Percentiles rank a stretch among this genome's conserved stretches.
phyloP scores from a whole-genome alignment of 2,329 filamentous ascomycete genomes.

The Cytospora leucostoma region DNA sequence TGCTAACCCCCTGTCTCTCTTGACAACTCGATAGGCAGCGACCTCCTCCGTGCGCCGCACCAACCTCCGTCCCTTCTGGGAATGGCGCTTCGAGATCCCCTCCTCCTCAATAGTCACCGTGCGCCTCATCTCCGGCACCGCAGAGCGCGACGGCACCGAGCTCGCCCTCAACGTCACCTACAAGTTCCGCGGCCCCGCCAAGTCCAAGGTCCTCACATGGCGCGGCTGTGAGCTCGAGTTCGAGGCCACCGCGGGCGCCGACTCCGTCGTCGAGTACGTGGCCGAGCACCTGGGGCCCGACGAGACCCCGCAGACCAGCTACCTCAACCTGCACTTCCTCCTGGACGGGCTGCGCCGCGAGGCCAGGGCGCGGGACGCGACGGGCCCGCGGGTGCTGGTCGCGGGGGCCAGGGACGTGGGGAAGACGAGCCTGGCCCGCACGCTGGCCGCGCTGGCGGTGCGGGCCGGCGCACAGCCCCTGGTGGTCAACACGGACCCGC shows the following conservation, averaged over 20 bases:
- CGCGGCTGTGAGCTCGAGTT: conserved; percentile 86
- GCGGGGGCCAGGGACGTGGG: conserved; percentile 77
- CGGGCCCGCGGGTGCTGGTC: conserved; percentile 79
- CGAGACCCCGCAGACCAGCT: conserved; percentile 78
- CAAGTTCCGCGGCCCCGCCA: conserved; percentile 71
- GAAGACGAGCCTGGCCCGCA: conserved; percentile 80
- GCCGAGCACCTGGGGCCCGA: conserved; percentile 68
- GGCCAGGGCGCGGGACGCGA: conserved; percentile 48
- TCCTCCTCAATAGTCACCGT: conserved; percentile 46
- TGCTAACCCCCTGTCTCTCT: neutral
- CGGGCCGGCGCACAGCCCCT: conserved; percentile 73
- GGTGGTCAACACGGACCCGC: conserved; percentile 81
- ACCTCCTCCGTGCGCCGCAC: conserved; percentile 48
- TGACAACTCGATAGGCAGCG: conserved; percentile 34
- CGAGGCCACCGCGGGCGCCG: conserved; percentile 57
- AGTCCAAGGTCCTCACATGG: conserved; percentile 90
- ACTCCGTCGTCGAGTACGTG: conserved; percentile 53
- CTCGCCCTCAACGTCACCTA: conserved; percentile 80
- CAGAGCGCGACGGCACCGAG: conserved; percentile 94
- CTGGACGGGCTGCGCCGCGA: conserved; percentile 69
- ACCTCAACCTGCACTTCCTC: conserved; percentile 85
- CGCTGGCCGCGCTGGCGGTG: conserved; percentile 77
- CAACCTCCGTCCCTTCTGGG: conserved; percentile 63
- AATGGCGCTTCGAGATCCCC: conserved; percentile 79
- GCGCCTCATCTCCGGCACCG: conserved; percentile 76